A percentile compares a stretch with the other conserved stretches of the same genome.
Conservation (phyloP, 768 basidiomycete genomes). For the Agaricus subrufescens region DNA sequence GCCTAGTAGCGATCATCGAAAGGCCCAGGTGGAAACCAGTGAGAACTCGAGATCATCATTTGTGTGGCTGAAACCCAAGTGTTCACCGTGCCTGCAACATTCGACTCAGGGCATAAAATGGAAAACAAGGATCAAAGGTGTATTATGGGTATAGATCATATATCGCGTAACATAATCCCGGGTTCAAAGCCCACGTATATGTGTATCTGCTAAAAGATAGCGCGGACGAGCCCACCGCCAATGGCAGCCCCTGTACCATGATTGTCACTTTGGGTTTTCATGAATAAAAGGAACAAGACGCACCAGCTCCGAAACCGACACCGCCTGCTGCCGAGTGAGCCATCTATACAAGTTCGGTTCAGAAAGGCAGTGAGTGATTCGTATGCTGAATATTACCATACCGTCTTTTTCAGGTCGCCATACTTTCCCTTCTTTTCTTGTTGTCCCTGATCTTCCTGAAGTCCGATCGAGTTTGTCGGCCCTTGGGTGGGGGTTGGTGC, state of each 20-base stretch:
- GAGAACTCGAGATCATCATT: no score
- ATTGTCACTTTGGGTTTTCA: background rate
- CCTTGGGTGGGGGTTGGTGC: background rate
- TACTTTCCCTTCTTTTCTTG: conserved; percentile 56
- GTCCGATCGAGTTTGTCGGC: conserved; percentile 33
- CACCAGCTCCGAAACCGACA: conserved; percentile 74
- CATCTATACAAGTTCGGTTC: conserved; percentile 28
- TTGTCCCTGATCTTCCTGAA: conserved; percentile 37
- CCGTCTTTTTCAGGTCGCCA: conserved; percentile 54
- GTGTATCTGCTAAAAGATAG: conserved; percentile 23
- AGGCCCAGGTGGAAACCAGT: no score
- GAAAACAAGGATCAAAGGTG: background rate
- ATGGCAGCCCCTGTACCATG: conserved; percentile 25
- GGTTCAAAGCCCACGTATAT: background rate
- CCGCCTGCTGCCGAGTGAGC: conserved; percentile 64
- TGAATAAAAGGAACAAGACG: conserved; percentile 16
- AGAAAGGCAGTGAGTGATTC: background rate
- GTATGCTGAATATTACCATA: conserved; percentile 19
- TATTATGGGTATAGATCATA: no score
- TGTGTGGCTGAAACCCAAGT: no score
- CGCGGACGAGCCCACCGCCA: conserved; percentile 28
- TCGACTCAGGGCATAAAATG: no score
- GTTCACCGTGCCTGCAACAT: no score
- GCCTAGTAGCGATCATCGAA: no score
- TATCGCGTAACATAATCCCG: no score